Base-by-base conservation (phyloP, 345 rosid genomes). In the Combretum micranthum region DNA sequence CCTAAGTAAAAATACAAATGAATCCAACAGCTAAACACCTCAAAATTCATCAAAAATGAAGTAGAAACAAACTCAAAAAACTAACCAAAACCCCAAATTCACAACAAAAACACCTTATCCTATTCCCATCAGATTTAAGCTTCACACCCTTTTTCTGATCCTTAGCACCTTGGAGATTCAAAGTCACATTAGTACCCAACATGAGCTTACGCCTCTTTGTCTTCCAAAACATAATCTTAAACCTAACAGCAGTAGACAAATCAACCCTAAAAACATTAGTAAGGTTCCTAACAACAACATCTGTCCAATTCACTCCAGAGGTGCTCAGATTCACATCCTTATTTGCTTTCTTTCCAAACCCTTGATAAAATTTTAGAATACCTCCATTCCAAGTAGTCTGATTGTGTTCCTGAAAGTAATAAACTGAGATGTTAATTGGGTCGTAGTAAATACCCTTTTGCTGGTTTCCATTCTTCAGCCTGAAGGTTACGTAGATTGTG, bases 401-500 rank as follows among this genome's bases (percentile, higher is more conserved):
- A 12, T 56, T 48, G 9, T 46, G n/a, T 13, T 10, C 42, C 64
- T 67, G 72, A 56, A 23, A 75, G 17, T 78, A 61, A 20, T 18
- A 18, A 44, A 62, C 65, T 13, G 81, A 68, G 39, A 88, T 58
- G 53, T 75, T 75, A 2, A 92, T 67, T 1, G 64, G 50, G 47
- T 84, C 95, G 57, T 92, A 92, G 71, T 66, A 61, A 37, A 92
- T 65, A 13, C 96, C 90, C 58, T 86, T 83, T 52, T 83, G 87
- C 47, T 55, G 78, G 82, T 92, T 92, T 50, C 82, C 72, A 67
- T 92, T 92, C 1, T 55, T 72, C 3, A 83, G 80, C 60, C 57
- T 64, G 2, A 92, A 46, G 44, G 56, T 23, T 74, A 92, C 70
- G 61, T 53, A 64, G 15, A 88, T 74, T 55, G 82, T 68, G 64